Conservation (phyloP, 352 stramenopile species). For the Pythium aristosporum region DNA sequence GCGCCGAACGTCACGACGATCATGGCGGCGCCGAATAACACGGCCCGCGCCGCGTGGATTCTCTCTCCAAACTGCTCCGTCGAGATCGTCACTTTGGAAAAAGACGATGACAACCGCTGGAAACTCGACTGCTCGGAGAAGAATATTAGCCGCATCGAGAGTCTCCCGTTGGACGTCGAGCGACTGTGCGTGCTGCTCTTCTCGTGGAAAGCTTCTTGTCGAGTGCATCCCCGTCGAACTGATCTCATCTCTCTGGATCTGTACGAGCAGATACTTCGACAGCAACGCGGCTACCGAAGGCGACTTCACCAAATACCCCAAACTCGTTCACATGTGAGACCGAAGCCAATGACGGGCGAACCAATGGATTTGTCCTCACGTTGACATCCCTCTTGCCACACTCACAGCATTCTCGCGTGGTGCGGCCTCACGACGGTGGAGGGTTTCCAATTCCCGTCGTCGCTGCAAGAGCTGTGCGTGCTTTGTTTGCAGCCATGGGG, state of each 20-base stretch:
- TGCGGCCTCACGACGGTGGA: slow-evolving; percentile 11
- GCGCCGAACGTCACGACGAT: slow-evolving; percentile 23
- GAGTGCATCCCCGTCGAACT: too few relatives aligned
- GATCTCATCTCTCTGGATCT: not conserved
- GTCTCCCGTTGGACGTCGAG: slow-evolving; percentile 10
- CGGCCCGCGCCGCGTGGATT: slow-evolving; percentile 23
- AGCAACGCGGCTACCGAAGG: slow-evolving; percentile 2
- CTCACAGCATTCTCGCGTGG: slow-evolving; percentile 17
- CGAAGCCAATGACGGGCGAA: too few relatives aligned
- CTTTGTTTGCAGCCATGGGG: too few relatives aligned
- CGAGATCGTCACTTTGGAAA: not conserved
- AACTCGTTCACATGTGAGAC: slow-evolving; percentile 8
- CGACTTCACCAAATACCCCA: slow-evolving; percentile 20
- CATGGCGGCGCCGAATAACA: slow-evolving; percentile 23
- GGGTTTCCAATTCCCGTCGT: slow-evolving; percentile 18
- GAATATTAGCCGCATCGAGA: slow-evolving; percentile 15
- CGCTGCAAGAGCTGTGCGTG: slow-evolving; percentile 15
- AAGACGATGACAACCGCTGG: not conserved
- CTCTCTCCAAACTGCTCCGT: slow-evolving; percentile 25
- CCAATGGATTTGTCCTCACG: not conserved
- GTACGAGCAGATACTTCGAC: slow-evolving; percentile 12
- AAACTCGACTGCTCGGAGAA: slow-evolving; percentile 9
- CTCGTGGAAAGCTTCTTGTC: too few relatives aligned
- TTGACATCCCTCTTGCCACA: too few relatives aligned
- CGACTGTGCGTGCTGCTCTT: slow-evolving; percentile 14